phyloP scores from a whole-genome alignment of 148 eudicot genomes.

The Amaranthus cruentus region DNA sequence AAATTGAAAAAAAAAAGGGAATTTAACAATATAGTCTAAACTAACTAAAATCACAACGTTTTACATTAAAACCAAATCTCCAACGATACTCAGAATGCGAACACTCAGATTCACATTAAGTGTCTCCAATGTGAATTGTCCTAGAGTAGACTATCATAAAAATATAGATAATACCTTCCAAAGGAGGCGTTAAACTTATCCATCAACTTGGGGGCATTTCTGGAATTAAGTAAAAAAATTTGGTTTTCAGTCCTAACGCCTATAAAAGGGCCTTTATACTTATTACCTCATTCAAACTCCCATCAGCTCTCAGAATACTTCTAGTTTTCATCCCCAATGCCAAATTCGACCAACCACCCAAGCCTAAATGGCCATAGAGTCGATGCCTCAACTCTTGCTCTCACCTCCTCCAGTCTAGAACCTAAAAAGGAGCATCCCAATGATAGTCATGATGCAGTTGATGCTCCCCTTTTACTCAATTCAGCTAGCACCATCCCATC shows the following conservation, averaged over 20 bases:
- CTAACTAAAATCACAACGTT: slow-evolving; percentile 1
- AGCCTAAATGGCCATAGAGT: not conserved
- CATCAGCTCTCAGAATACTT: not conserved
- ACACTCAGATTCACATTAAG: slow-evolving; percentile 13
- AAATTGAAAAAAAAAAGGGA: not conserved
- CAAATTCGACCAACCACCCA: slow-evolving; percentile 6
- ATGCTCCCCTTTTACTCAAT: slow-evolving; percentile 1
- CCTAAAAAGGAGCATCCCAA: not conserved
- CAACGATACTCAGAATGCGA: slow-evolving; percentile 14
- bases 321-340: slow-evolving; percentile 15
- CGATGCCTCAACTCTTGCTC: slow-evolving; percentile 6
- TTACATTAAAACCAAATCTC: not conserved
- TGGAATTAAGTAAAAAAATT: slow-evolving; percentile 1
- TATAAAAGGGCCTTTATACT: slow-evolving; percentile 12
- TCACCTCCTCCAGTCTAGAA: not conserved
- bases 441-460: not conserved
- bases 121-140: not conserved
- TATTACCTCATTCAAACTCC: not conserved
- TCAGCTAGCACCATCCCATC: not conserved
- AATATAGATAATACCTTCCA: slow-evolving; percentile 1
- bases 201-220: not conserved
- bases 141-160: slow-evolving; percentile 14
- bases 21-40: not conserved
- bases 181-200: not conserved
- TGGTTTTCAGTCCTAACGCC: not conserved